Conservation (phyloP, 1,284 basidiomycete genomes). For the Naganishia cerealis region DNA sequence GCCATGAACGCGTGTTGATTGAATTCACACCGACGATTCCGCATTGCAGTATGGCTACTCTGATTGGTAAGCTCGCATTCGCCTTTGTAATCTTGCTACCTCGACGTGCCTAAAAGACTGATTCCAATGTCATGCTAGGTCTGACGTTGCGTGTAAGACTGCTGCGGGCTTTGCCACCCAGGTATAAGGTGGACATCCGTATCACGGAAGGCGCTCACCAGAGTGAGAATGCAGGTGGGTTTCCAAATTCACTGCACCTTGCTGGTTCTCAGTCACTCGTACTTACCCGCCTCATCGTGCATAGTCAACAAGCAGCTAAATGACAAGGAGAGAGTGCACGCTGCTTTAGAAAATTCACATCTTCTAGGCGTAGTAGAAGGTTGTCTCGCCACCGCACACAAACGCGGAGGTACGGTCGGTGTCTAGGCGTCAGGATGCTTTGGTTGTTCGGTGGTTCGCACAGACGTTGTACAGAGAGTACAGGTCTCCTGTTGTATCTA, state of each 20-base stretch:
- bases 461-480: not conserved
- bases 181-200: conserved; percentile 92
- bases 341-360: conserved; percentile 88
- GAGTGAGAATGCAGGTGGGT: conserved; percentile 77
- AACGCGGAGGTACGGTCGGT: conserved; percentile 44
- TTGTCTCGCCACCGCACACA: conserved; percentile 65
- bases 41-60: conserved; percentile 95
- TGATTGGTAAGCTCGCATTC: conserved; percentile 74
- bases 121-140: conserved; percentile 58
- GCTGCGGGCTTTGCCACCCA: conserved; percentile 80
- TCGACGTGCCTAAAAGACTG: not conserved
- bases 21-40: conserved; percentile 97
- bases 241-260: not conserved
- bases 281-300: not conserved
- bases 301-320: conserved; percentile 97
- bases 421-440: not conserved
- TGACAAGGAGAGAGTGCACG: conserved; percentile 97
- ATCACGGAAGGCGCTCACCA: conserved; percentile 95
- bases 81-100: not conserved
- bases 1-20: conserved; percentile 70
- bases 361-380: conserved; percentile 86
- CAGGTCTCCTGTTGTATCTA: not conserved
- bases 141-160: conserved; percentile 89
- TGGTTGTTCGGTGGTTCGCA: not conserved
- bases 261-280: not conserved